Conservation (phyloP, 2,329 filamentous ascomycete species). For the Claviceps spartinae region DNA sequence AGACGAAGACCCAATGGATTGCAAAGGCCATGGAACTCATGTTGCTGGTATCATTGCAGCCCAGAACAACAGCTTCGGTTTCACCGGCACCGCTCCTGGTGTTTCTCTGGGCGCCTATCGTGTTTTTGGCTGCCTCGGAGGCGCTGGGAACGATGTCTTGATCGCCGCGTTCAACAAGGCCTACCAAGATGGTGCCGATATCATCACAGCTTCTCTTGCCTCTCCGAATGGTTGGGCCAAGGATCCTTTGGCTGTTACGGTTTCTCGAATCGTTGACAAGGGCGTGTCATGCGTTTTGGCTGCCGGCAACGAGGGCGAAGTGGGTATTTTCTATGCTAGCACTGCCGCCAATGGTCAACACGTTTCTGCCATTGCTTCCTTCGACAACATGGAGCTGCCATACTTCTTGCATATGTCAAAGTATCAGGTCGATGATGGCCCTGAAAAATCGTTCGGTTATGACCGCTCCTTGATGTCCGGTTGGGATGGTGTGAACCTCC, state of each 20-base stretch:
- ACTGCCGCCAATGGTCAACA: constrained; percentile 33
- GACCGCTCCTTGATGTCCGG: constrained; percentile 24
- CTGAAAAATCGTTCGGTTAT: constrained; percentile 27
- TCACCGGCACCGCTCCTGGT: constrained; percentile 43
- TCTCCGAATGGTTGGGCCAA: constrained; percentile 37
- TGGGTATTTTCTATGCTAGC: constrained; percentile 35
- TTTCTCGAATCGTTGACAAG: constrained; percentile 38
- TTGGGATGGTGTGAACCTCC: constrained; percentile 33
- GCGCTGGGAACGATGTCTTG: constrained; percentile 38
- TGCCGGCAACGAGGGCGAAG: constrained; percentile 35
- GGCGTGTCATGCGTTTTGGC: constrained; percentile 40
- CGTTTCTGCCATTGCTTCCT: constrained; percentile 35
- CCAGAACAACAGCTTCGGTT: constrained; percentile 36
- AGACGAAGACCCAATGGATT: constrained; percentile 40
- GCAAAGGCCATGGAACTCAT: constrained; percentile 46
- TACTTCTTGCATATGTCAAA: constrained; percentile 27
- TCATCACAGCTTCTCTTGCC: constrained; percentile 43
- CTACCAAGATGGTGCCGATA: constrained; percentile 43
- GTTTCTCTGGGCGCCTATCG: constrained; percentile 43
- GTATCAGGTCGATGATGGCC: constrained; percentile 25
- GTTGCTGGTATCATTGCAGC: constrained; percentile 50
- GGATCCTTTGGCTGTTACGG: constrained; percentile 34
- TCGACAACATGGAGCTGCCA: constrained; percentile 33
- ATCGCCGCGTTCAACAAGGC: constrained; percentile 47
- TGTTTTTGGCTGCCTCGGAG: constrained; percentile 42